Evolutionary conservation across 2,329 filamentous ascomycete genomes (phyloP), one percentile per base, ranked within the genome.

Genomic region (Fusarium sp.): DNA sequence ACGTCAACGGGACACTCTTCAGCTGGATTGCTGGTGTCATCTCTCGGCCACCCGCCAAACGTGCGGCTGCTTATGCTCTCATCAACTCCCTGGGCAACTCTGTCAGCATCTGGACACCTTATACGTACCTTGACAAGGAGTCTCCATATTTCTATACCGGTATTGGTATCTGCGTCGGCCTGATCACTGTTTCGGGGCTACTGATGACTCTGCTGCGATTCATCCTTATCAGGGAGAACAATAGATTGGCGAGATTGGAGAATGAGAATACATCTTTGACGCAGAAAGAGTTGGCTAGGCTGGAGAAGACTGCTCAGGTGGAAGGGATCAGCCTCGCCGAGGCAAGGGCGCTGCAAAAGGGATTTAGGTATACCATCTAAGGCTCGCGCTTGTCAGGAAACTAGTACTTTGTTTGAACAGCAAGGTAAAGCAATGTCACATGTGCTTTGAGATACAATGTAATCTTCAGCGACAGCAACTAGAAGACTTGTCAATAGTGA

Each of bases 1-100:
- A 34, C 37, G 34, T 54, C n/a, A 54, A 54, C 28, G 51, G 51
- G 34, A 54, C 51, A 1, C 37, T 54, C 1, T 43, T 43, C 6
- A 54, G 51, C 28, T 54, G 51, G 51, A 54, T 54, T 34, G 51
- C 51, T 6, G 39, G 51, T 2, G 28, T 43, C 1, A 43, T 54
- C 8, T 43, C 51, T 11, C 37, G 51, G 2, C 51, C 51, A 10
- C 51, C 51, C 12, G 51, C 51, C 9, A 54, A 54, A 28, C 37
- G 51, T 1, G 51, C 51, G 5, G 51, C 39, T 3, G 51, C 51
- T 2, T 54, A 43, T 31, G 51, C 51, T 4, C 15, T 54, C 1
- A 54, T 54, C 28, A 54, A 54, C 51, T 54, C 40, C 5, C 7
- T 60, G 4, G 48, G 47, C 9, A 52, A 60, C 11, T 43, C 44